Percentiles rank a stretch among this genome's conserved stretches.
phyloP scores from a whole-genome alignment of 2,329 filamentous ascomycete genomes.

The Sarocladium strictum region DNA sequence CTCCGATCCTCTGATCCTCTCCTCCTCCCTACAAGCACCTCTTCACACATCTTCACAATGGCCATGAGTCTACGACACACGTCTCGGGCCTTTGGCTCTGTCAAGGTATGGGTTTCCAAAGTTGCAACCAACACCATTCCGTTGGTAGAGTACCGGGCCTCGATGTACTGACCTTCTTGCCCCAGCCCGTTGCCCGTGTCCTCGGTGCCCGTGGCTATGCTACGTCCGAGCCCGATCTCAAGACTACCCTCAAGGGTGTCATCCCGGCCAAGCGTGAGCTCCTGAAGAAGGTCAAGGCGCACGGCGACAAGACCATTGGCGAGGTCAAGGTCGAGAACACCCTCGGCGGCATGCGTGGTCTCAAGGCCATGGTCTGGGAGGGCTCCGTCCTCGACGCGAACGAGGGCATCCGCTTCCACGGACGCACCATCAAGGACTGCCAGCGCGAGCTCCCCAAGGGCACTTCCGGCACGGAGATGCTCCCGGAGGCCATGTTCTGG shows the following conservation, averaged over 20 bases:
- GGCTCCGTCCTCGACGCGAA: constrained; percentile 94
- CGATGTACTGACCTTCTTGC: not conserved
- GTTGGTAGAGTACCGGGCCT: not conserved
- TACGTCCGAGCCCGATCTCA: constrained; percentile 81
- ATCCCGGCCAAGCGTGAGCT: constrained; percentile 93
- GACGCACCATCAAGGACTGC: constrained; percentile 96
- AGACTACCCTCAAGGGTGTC: constrained; percentile 72
- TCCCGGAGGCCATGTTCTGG: constrained; percentile 99
- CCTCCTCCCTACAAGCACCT: not conserved
- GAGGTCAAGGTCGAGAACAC: constrained; percentile 93
- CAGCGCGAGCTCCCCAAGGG: constrained; percentile 92
- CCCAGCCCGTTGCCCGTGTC: constrained; percentile 26
- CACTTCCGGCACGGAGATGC: constrained; percentile 87
- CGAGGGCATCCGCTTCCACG: constrained; percentile 97
- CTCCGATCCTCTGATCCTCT: not conserved
- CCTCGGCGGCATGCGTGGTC: constrained; percentile 91
- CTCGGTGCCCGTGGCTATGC: constrained; percentile 54
- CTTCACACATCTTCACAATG: constrained; percentile 38
- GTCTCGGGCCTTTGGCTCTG: constrained; percentile 55
- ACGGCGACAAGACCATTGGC: constrained; percentile 76
- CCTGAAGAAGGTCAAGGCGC: constrained; percentile 86
- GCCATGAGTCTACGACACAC: constrained; percentile 58
- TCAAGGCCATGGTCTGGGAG: constrained; percentile 99
- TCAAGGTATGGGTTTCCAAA: constrained; percentile 45
- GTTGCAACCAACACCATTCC: too few species aligned